These are phyloP conservation scores for Allium fistulosum DNA, from an alignment of 106 monocot species.

Conservation along the genomic window DNA sequence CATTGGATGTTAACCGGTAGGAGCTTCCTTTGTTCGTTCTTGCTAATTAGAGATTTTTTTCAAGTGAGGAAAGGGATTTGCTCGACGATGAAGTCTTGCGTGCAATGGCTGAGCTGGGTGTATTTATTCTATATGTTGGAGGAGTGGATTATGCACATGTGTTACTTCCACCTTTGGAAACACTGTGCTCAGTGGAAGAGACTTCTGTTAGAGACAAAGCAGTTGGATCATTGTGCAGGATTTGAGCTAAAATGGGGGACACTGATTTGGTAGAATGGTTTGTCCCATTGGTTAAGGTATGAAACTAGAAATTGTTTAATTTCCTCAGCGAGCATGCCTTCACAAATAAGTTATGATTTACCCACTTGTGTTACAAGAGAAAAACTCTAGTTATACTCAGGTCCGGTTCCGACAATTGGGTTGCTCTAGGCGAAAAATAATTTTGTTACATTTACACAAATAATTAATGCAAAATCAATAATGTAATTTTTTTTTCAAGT, in stretches of 20 bases:
- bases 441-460: background rate
- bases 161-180: constrained; percentile 79
- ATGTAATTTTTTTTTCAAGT: too few species aligned
- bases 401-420: too few species aligned
- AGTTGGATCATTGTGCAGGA: constrained; percentile 76
- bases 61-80: constrained; percentile 78
- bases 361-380: too few species aligned
- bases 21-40: too few species aligned
- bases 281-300: constrained; percentile 81
- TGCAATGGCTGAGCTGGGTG: constrained; percentile 88
- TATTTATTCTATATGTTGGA: constrained; percentile 94
- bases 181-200: constrained; percentile 83
- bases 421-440: too few species aligned
- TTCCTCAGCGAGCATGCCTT: background rate
- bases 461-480: too few species aligned
- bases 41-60: constrained; percentile 14
- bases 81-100: constrained; percentile 90
- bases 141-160: constrained; percentile 78
- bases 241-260: constrained; percentile 90
- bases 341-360: too few species aligned
- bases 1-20: too few species aligned
- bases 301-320: background rate
- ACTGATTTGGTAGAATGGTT: constrained; percentile 78
- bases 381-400: too few species aligned
- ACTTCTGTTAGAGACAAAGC: constrained; percentile 92